These are phyloP conservation scores for Phytophthora capsici DNA, from an alignment of 352 stramenopile genomes.

Conservation along the genomic window DNA sequence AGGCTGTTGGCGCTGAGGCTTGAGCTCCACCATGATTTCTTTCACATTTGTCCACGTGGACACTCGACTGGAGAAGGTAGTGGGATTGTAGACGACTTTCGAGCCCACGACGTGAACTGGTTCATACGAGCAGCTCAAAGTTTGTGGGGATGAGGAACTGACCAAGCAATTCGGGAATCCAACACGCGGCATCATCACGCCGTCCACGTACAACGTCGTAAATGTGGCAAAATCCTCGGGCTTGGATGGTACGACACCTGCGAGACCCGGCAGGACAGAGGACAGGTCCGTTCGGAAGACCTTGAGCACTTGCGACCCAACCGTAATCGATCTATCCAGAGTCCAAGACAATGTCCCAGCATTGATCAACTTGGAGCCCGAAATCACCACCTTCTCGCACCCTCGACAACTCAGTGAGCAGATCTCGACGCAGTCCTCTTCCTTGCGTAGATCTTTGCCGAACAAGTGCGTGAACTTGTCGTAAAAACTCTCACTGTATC, in stretches of 20 bases:
- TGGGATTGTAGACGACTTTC: slow-evolving; percentile 40
- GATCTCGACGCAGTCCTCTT: slow-evolving; percentile 76
- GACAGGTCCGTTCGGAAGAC: slow-evolving; percentile 62
- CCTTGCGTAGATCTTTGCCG: slow-evolving; percentile 66
- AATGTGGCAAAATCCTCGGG: slow-evolving; percentile 45
- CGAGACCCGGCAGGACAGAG: slow-evolving; percentile 41
- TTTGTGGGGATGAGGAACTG: slow-evolving; percentile 14
- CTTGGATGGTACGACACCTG: slow-evolving; percentile 28
- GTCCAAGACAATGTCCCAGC: slow-evolving; percentile 49
- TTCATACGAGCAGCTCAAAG: slow-evolving; percentile 49
- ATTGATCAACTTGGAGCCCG: slow-evolving; percentile 46
- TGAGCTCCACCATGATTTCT: slow-evolving; percentile 39
- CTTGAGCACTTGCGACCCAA: slow-evolving; percentile 26
- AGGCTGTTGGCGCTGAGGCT: slow-evolving; percentile 32
- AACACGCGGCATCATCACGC: slow-evolving; percentile 50
- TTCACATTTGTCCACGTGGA: slow-evolving; percentile 46
- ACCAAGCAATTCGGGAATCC: slow-evolving; percentile 66
- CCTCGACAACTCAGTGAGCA: slow-evolving; percentile 68
- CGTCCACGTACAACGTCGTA: slow-evolving; percentile 59
- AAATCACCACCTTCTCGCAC: slow-evolving; percentile 67
- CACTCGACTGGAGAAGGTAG: slow-evolving; percentile 51
- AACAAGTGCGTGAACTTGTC: slow-evolving; percentile 68
- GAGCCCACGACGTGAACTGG: slow-evolving; percentile 22
- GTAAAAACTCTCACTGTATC: slow-evolving; percentile 54
- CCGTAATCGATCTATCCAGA: slow-evolving; percentile 44